Base-by-base conservation (phyloP, 2,329 filamentous ascomycete species). In the Ophiostoma sp. region DNA sequence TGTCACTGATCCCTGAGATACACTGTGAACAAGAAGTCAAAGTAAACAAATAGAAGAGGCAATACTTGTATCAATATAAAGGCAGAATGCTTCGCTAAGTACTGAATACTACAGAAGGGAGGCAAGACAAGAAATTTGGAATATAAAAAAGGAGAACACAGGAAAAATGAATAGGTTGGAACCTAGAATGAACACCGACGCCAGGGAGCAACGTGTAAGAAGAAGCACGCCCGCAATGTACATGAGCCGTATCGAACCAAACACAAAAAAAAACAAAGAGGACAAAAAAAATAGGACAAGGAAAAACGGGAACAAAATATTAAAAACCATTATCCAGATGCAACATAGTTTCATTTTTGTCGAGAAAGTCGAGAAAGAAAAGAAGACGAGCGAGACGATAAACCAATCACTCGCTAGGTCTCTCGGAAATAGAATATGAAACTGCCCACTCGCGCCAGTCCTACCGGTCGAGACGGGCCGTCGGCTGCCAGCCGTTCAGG, bases 401-500 rank as follows among this genome's bases (percentile, higher is more conserved):
- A 39, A 39, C 10, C 10, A 39, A 39, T 8, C 35, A 11, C 27
- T 31, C 27, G 27, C 27, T 1, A 31, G 27, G 1, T 31, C 27
- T 31, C 27, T 31, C 27, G 27, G 3, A 35, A 33, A 48, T 7
- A 27, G 3, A 6, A 13, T 15, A 57, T 11, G 35, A 4, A 17
- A 8, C 10, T 13, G 33, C 7, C 33, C 39, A 23, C n/a, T 35
- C 39, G n/a, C n/a, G 31, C 39, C 66, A 13, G 66, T 20, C 6
- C 54, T 69, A 81, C 69, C 76, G 77, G 52, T 80, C 77, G 64
- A 80, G 72, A 68, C 77, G 79, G 33, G 71, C 78, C 70, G 82
- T 80, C 36, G 81, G 76, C 75, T 93, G 90, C 91, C 91, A 94
- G 68, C 90, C 90, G 76, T 95, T 95, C 75, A 95, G 84, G 79